Conservation (phyloP, 495 filamentous ascomycete genomes). For the Aspergillus homomorphus region DNA sequence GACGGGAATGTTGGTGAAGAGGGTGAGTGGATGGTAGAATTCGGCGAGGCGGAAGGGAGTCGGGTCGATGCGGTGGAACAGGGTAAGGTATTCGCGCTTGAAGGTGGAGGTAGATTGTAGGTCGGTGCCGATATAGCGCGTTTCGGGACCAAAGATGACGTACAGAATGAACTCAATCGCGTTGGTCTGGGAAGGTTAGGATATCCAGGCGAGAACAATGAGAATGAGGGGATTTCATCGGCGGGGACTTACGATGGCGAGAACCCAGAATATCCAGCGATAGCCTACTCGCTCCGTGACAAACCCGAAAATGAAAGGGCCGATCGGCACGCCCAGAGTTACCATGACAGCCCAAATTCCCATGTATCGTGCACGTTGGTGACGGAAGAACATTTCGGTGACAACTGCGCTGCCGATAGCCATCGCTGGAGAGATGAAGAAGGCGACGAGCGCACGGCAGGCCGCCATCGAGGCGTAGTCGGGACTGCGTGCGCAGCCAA, state of each 20-base stretch:
- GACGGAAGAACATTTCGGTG: slow-evolving; percentile 50
- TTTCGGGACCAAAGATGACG: slow-evolving; percentile 56
- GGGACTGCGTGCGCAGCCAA: slow-evolving; percentile 42
- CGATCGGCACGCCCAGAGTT: slow-evolving; percentile 51
- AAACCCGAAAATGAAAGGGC: slow-evolving; percentile 50
- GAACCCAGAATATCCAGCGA: slow-evolving; percentile 43
- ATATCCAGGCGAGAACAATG: neutral
- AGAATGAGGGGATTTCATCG: neutral
- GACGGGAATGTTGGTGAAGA: slow-evolving; percentile 43
- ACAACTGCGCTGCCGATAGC: slow-evolving; percentile 55
- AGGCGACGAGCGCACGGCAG: slow-evolving; percentile 48
- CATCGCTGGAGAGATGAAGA: slow-evolving; percentile 53
- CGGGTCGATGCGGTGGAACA: slow-evolving; percentile 46
- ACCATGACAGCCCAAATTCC: slow-evolving; percentile 54
- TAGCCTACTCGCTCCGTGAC: slow-evolving; percentile 43
- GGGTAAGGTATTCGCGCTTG: slow-evolving; percentile 42
- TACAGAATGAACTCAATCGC: slow-evolving; percentile 51
- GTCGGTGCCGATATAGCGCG: slow-evolving; percentile 44
- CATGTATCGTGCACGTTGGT: slow-evolving; percentile 50
- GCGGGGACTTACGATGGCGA: slow-evolving; percentile 40
- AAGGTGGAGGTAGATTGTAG: slow-evolving; percentile 29
- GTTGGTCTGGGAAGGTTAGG: slow-evolving; percentile 40
- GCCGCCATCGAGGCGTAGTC: slow-evolving; percentile 44
- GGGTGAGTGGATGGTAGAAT: slow-evolving; percentile 45
- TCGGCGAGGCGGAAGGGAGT: slow-evolving; percentile 42